Percentiles rank a stretch among this genome's conserved stretches.
Evolutionary conservation across 2,329 filamentous ascomycete species (phyloP).

Genomic region (Nigrospora osmanthi): DNA sequence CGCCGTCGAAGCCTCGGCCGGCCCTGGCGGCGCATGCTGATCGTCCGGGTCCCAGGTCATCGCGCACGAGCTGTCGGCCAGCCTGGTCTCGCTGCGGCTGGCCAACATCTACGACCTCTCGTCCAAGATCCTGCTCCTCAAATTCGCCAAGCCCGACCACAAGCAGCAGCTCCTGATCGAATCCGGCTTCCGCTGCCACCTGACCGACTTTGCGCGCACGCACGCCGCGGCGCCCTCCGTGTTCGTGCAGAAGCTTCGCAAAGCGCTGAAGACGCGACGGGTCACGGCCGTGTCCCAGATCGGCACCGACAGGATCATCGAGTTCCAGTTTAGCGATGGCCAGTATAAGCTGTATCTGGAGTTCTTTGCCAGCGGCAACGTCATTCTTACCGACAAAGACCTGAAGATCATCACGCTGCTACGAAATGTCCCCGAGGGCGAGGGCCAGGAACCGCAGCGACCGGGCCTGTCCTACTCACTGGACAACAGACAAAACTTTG

Average conservation of each 20-base stretch:
- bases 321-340: conserved; percentile 89
- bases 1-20: background rate
- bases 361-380: conserved; percentile 93
- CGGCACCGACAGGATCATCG: conserved; percentile 87
- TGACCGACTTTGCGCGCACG: conserved; percentile 83
- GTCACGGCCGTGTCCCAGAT: conserved; percentile 77
- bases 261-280: conserved; percentile 78
- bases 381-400: conserved; percentile 82
- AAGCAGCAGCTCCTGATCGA: conserved; percentile 90
- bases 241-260: conserved; percentile 80
- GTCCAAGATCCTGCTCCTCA: conserved; percentile 84
- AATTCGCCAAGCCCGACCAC: conserved; percentile 83
- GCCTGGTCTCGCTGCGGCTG: conserved; percentile 70
- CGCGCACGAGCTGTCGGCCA: conserved; percentile 78
- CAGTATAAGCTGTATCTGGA: conserved; percentile 82
- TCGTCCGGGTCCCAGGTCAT: conserved; percentile 59
- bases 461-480: conserved; percentile 73
- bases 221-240: conserved; percentile 76
- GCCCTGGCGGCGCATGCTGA: background rate
- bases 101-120: conserved; percentile 95
- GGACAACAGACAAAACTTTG: conserved; percentile 76
- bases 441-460: conserved; percentile 75
- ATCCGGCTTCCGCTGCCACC: conserved; percentile 90
- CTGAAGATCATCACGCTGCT: conserved; percentile 75
- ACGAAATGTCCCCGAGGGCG: conserved; percentile 71